phyloP scores from a whole-genome alignment of 2,329 filamentous ascomycete species.

The Colletotrichum noveboracense region DNA sequence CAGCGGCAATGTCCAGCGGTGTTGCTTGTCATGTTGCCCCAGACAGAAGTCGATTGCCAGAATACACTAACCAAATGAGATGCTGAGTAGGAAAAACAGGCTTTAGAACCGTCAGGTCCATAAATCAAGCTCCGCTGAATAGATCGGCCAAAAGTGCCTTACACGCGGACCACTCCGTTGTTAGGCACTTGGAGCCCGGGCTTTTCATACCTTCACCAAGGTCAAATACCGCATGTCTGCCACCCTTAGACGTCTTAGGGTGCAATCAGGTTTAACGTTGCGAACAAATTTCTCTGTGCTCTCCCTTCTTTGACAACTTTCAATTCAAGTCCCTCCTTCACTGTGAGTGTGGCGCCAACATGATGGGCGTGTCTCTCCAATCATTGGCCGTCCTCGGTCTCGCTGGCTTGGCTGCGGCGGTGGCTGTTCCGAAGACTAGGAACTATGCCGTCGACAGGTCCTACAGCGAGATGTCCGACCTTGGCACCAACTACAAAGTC shows the following conservation, averaged over 20 bases:
- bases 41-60: not conserved
- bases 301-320: not conserved
- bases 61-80: not conserved
- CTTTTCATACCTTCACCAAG: not conserved
- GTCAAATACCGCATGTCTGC: conserved; percentile 1
- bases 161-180: not conserved
- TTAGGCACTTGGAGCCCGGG: not conserved
- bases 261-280: not conserved
- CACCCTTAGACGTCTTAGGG: not conserved
- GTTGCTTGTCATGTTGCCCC: not conserved
- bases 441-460: conserved; percentile 17
- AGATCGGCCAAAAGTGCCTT: not conserved
- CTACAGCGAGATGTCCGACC: conserved; percentile 14
- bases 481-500: conserved; percentile 42
- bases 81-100: not conserved
- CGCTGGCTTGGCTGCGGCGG: not conserved
- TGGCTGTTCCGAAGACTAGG: not conserved
- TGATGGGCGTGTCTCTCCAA: not conserved
- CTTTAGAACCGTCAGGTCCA: not conserved
- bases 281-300: not conserved
- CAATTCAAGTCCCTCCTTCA: not conserved
- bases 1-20: not conserved
- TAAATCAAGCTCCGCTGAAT: not conserved
- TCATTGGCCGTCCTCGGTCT: not conserved
- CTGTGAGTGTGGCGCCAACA: not conserved